A percentile compares a stretch with the other conserved stretches of the same genome.
Evolutionary conservation across 2,329 filamentous ascomycete species (phyloP).

Genomic region (Neofusicoccum cordaticola): DNA sequence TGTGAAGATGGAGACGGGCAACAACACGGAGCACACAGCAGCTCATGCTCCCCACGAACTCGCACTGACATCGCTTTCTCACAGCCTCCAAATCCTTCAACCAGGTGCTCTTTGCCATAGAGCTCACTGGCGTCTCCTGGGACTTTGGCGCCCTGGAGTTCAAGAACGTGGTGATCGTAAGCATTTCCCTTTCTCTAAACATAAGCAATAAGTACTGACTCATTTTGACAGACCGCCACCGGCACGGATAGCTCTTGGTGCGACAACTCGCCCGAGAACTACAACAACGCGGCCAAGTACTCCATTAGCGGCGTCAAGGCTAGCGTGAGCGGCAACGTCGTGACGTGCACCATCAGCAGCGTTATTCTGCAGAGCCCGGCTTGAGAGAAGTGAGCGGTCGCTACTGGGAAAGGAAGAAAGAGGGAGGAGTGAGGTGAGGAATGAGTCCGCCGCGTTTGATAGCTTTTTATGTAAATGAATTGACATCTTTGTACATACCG

Average conservation of each 20-base stretch:
- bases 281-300: slow-evolving; percentile 37
- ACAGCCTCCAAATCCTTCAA: slow-evolving; percentile 39
- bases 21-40: no score
- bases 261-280: slow-evolving; percentile 36
- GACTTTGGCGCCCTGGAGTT: slow-evolving; percentile 40
- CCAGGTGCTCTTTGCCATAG: slow-evolving; percentile 43
- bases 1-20: no score
- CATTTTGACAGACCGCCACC: slow-evolving; percentile 18
- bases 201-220: slow-evolving; percentile 14
- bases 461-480: no score
- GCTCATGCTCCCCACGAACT: no score
- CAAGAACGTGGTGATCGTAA: slow-evolving; percentile 28
- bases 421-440: no score
- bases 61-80: no score
- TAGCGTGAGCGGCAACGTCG: slow-evolving; percentile 28
- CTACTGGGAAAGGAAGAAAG: no score
- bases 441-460: no score
- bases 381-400: no score
- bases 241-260: slow-evolving; percentile 23
- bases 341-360: slow-evolving; percentile 23
- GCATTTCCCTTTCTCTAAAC: background rate
- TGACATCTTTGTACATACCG: no score
- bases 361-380: slow-evolving; percentile 20
- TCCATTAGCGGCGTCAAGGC: slow-evolving; percentile 35
- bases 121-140: slow-evolving; percentile 40